phyloP scores from a whole-genome alignment of 768 basidiomycete species.

The Auricularia sp. region DNA sequence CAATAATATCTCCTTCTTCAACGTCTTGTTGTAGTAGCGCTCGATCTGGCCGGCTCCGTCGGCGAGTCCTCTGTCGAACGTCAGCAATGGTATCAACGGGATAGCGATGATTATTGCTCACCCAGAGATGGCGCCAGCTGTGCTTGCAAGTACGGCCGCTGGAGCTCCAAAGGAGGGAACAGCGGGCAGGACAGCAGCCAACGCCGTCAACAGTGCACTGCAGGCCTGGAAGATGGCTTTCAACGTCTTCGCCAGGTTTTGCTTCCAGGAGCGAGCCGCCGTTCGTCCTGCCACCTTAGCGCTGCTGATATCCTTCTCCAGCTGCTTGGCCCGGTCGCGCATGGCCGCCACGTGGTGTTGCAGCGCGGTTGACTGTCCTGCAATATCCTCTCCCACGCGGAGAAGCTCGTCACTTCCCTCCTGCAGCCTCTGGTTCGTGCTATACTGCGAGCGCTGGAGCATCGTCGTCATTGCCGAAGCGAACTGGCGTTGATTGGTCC shows the following conservation, averaged over 20 bases:
- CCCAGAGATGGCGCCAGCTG: not conserved
- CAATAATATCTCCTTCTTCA: conserved; percentile 2
- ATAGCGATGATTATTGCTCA: not conserved
- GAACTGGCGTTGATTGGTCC: not conserved
- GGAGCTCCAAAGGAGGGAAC: not conserved
- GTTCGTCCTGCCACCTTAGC: not conserved
- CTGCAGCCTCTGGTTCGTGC: not conserved
- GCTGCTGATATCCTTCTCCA: not conserved
- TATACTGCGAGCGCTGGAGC: conserved; percentile 1
- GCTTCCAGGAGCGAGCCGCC: not conserved
- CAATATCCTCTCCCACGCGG: not conserved
- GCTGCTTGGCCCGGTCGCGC: not conserved
- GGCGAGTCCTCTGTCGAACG: not conserved
- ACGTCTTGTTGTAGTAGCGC: not conserved
- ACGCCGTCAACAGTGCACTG: not conserved
- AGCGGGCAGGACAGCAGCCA: not conserved
- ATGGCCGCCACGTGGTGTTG: not conserved
- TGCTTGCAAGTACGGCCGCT: not conserved
- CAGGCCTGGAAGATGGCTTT: not conserved
- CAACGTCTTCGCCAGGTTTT: not conserved
- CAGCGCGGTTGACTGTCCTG: not conserved
- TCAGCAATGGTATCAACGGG: not conserved
- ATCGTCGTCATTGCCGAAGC: not conserved
- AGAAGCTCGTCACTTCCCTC: not conserved
- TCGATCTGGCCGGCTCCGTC: not conserved